Base-by-base conservation (phyloP, 2,329 filamentous ascomycete species). In the Teratosphaeria epicoccoides region DNA sequence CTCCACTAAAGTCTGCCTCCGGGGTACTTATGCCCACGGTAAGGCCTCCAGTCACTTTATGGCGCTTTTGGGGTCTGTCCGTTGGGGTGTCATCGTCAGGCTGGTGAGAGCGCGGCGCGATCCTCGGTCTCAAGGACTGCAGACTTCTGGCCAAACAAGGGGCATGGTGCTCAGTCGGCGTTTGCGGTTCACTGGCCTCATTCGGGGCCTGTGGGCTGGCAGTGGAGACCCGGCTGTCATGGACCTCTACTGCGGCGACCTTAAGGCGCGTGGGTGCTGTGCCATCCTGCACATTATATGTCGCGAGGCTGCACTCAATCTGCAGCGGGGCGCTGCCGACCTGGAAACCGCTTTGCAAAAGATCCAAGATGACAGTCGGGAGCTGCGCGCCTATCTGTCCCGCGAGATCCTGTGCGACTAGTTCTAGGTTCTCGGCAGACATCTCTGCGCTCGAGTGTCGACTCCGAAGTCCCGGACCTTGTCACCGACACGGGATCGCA, bases 31-130 rank as follows among this genome's bases (percentile, higher is more conserved):
- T 9, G 14, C 57, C 56, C 7, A 65, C 58, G 23, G 62, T 63
- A 11, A 69, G 55, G 22, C 65, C 63, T 25, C 66, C 65, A 11
- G 65, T 64, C 2, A 63, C 63, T 46, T 66, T 67, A 17, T 64
- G 63, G 10, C 65, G 60, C 50, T 63, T 63, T 20, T 84, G 85
- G 6, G 57, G 56, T 48, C 58, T 54, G 23, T 56, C 47, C 11
- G 56, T 55, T n/a, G 53, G 46, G n/a, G 26, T 10, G 14, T 47
- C 43, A 37, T 12, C 28, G 3, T 46, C 17, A 10, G 24, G 26
- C 6, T 22, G 14, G 29, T 12, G 44, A 20, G 23, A n/a, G 23
- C 22, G 23, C 11, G 23, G 23, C 23, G 22, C 44, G n/a, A 46
- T 24, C 22, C 25, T 28, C 2, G 23, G 23, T 14, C 25, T 24